phyloP scores from a whole-genome alignment of 495 filamentous ascomycete species.

The Penicillium macrosclerotiorum region DNA sequence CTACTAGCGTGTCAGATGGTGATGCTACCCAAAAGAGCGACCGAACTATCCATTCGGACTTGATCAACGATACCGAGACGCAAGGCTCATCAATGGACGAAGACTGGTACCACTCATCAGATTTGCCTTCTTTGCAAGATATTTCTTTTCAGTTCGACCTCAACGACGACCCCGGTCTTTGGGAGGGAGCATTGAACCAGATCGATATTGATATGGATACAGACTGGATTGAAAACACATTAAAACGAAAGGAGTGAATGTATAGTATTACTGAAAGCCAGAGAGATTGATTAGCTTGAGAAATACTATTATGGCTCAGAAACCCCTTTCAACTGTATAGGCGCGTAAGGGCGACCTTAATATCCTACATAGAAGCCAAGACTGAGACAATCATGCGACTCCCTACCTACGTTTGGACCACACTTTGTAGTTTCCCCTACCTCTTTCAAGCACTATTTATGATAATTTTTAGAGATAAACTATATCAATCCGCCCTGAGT shows the following conservation, averaged over 20 bases:
- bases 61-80: neutral
- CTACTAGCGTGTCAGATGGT: too few species aligned
- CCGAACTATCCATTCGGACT: conserved; percentile 6
- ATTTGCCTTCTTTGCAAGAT: conserved; percentile 28
- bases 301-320: too few species aligned
- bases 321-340: too few species aligned
- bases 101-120: conserved; percentile 21
- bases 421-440: too few species aligned
- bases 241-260: conserved; percentile 18
- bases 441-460: too few species aligned
- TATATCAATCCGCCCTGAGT: too few species aligned
- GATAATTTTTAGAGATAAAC: too few species aligned
- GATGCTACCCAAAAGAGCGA: conserved; percentile 19
- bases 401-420: too few species aligned
- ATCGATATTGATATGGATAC: conserved; percentile 44
- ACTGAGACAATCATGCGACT: too few species aligned
- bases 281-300: too few species aligned
- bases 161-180: conserved; percentile 37
- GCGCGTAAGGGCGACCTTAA: too few species aligned
- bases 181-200: conserved; percentile 36
- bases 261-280: neutral
- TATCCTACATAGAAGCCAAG: too few species aligned
- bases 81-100: conserved; percentile 1
- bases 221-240: conserved; percentile 39
- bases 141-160: conserved; percentile 37